Base-by-base conservation (phyloP, 2,329 filamentous ascomycete genomes). In the Sclerotinia spermophila region DNA sequence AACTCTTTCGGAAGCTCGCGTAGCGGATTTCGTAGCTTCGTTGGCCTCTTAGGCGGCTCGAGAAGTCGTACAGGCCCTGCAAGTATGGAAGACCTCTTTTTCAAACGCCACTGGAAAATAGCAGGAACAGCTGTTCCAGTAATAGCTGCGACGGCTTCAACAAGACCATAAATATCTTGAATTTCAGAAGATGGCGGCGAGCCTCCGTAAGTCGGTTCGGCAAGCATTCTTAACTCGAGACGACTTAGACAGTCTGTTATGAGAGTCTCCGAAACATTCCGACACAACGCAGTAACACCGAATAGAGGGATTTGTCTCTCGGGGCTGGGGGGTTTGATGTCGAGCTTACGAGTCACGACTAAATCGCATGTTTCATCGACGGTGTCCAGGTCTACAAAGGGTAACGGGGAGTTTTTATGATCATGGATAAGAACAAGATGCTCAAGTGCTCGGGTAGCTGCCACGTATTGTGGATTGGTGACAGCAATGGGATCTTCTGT, bases 401-500 rank as follows among this genome's bases (percentile, higher is more conserved):
- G 67, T 6, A 68, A 51, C 15, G 67, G 24, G 0, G 55, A 5
- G 6, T 42, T 44, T 53, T 24, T 61, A 19, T 68, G 33, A 3
- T 27, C 42, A 61, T 68, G 67, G 33, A 68, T 33, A 8, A 68
- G 67, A 21, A 68, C 24, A 33, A 68, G 53, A 27, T 68, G 55
- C 44, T 68, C 67, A 19, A 68, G 67, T 30, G 67, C 67, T 5
- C 67, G 55, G 5, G 67, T 68, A 24, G 67, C 67, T 33, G 67
- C 67, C 7, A 68, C 67, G n/a, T 68, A 68, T 44, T 68, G 67
- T 5, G 67, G 67, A 40, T 68, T 68, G 11, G 67, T 68, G 42
- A 68, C 67, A 40, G 56, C 67, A 40, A 68, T 38, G 15, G 67
- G 67, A 6, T 45, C n/a, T 68, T 68, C 40, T 0, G 56, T 42